Evolutionary conservation across 2,329 filamentous ascomycete genomes (phyloP), one percentile per base, ranked within the genome.

Genomic region (Fusarium sp.): DNA sequence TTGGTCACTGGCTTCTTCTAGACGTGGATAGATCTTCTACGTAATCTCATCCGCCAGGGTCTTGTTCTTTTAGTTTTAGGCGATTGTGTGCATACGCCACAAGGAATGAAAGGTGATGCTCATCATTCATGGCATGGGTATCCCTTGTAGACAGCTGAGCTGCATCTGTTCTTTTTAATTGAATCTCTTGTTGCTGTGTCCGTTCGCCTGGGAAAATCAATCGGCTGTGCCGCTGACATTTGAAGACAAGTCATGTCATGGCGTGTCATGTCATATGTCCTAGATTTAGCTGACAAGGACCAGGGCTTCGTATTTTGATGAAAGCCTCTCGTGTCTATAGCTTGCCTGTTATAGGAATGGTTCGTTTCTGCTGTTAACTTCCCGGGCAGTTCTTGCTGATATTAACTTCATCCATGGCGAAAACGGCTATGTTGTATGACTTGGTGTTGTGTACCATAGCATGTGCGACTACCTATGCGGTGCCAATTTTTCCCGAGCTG

Each of bases 131-230:
- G 34, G 30, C 69, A 72, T 69, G 73, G 73, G 71, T 71, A 64
- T 69, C 70, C 71, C 71, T 66, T 47, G 34, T 54, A 54, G 66
- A 61, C 59, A 59, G 53, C 41, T 52, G 49, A 42, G 34, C 53
- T 58, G 45, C 58, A 69, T 60, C 68, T 64, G 61, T 45, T 49
- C 42, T 61, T 66, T 62, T 59, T 41, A 34, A 27, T 41, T 52
- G 58, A 46, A 62, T 65, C 58, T 58, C 61, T 72, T 60, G 57
- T 65, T 67, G 27, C 54, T 65, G 69, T 74, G 72, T 66, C 73
- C 70, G 71, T 67, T 71, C 69, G 62, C 59, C 61, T 75, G 70
- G 72, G 61, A 69, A 69, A 29, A 27, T 41, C 47, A 25, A 69
- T 73, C 61, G 59, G 66, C 72, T 61, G 66, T 46, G 54, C 58